Base-by-base conservation (phyloP, 78 protist genomes). In the Dictyostelium firmibasis region DNA sequence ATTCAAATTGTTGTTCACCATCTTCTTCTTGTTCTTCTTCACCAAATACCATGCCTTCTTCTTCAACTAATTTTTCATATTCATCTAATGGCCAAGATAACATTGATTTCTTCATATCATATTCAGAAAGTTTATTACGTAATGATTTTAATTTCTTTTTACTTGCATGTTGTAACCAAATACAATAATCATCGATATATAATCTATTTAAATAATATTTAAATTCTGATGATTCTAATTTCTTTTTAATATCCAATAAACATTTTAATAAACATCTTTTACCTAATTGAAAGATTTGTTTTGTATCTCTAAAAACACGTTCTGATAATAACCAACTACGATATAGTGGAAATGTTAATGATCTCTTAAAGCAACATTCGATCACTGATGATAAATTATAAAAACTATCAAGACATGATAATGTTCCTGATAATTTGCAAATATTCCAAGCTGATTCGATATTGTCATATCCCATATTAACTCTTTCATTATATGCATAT, bases 41-140 rank as follows among this genome's bases (percentile, higher is more conserved):
- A n/a, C 81, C 87, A 27, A 64, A 89, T 13, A 81, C 87, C 94
- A 89, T 89, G 27, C 94, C 94, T 81, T 89, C 94, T 27, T 89
- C 94, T 89, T 89, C 77, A 5, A 89, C 94, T 31, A 89, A 89
- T 33, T 89, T 81, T 69, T 89, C 94, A 69, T 89, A 89, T n/a
- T 69, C 94, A 50, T 89, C 94, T 29, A 89, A 57, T 57, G 86
- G 94, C 94, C 94, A 89, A 13, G 82, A 69, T 20, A 89, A 7
- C 23, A 35, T 69, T 23, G 81, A 69, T 35, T 89, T 89, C 3
- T 25, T 36, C 31, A 89, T 89, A 27, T 44, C 38, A 9, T 38
- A 20, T 9, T 31, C 53, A 16, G 31, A 14, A 1, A 89, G 25
- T 23, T n/a, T 69, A 25, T n/a, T 33, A 13, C 18, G 82, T 29